phyloP scores from a whole-genome alignment of 331 rosid genomes.

The Quercus phellos region DNA sequence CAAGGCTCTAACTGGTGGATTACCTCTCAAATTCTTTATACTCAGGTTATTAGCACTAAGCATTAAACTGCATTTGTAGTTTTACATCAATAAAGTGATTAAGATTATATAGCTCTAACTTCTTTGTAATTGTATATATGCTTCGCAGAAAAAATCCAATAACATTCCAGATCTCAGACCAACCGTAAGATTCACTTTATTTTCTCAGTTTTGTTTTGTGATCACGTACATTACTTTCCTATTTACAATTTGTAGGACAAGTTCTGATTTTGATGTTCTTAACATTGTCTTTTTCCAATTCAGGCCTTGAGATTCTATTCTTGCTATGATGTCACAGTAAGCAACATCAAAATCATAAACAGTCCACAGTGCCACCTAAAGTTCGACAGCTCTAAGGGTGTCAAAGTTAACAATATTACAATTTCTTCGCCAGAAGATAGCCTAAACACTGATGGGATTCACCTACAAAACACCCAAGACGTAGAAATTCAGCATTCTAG shows the following conservation, averaged over 20 bases:
- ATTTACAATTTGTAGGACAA: too few relatives aligned
- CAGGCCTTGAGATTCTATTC: conserved; percentile 91
- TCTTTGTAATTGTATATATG: neutral
- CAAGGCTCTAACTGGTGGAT: conserved; percentile 85
- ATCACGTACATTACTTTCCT: too few relatives aligned
- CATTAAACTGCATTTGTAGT: neutral
- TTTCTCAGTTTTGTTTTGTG: neutral
- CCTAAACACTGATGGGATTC: conserved; percentile 94
- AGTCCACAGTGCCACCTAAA: conserved; percentile 92
- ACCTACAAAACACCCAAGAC: conserved; percentile 79
- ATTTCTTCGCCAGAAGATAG: conserved; percentile 78
- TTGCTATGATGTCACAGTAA: conserved; percentile 52
- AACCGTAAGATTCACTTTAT: conserved; percentile 45
- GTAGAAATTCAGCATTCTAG: conserved; percentile 73
- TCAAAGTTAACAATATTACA: conserved; percentile 58
- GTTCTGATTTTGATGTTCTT: neutral
- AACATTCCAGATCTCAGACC: conserved; percentile 57
- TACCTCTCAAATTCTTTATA: conserved; percentile 22
- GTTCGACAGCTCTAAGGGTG: conserved; percentile 65
- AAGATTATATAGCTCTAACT: conserved; percentile 2
- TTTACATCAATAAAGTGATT: neutral
- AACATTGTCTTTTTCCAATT: neutral
- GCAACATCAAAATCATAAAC: conserved; percentile 60
- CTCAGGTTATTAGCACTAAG: conserved; percentile 31
- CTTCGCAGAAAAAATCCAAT: conserved; percentile 46